phyloP scores from a whole-genome alignment of 805 yeast species.

The Danielia reshetovae region DNA sequence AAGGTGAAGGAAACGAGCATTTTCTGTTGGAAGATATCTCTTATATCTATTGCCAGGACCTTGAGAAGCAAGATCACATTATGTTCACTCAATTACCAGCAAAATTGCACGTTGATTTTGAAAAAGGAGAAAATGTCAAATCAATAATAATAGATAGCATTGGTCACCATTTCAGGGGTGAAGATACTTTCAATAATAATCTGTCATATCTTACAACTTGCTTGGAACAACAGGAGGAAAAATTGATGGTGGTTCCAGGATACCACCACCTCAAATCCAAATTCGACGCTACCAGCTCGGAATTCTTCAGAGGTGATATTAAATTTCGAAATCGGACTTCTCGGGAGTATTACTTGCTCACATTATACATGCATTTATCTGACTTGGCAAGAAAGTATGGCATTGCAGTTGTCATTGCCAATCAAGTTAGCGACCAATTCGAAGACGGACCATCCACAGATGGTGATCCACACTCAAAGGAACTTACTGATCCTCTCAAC shows the following conservation, averaged over 20 bases:
- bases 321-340: conserved; percentile 26
- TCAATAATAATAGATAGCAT: conserved; percentile 76
- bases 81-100: conserved; percentile 65
- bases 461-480: conserved; percentile 9
- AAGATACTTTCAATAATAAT: conserved; percentile 28
- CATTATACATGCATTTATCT: conserved; percentile 46
- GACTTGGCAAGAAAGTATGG: conserved; percentile 43
- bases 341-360: conserved; percentile 40
- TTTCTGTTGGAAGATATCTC: conserved; percentile 35
- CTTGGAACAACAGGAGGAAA: conserved; percentile 12
- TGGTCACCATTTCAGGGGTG: conserved; percentile 74
- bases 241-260: conserved; percentile 4
- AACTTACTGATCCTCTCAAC: conserved; percentile 33
- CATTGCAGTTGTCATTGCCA: conserved; percentile 66
- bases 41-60: conserved; percentile 58
- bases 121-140: conserved; percentile 35
- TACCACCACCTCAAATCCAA: conserved; percentile 13
- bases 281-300: conserved; percentile 27
- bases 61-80: conserved; percentile 73
- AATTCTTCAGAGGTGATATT: conserved; percentile 11
- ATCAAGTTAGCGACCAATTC: conserved; percentile 70
- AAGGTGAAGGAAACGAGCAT: conserved; percentile 7
- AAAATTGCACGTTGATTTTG: conserved; percentile 22
- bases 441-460: conserved; percentile 21
- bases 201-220: conserved; percentile 9